A percentile compares a stretch with the other conserved stretches of the same genome.
Evolutionary conservation across 2,329 filamentous ascomycete genomes (phyloP).

Genomic region (Aspergillus fructus): DNA sequence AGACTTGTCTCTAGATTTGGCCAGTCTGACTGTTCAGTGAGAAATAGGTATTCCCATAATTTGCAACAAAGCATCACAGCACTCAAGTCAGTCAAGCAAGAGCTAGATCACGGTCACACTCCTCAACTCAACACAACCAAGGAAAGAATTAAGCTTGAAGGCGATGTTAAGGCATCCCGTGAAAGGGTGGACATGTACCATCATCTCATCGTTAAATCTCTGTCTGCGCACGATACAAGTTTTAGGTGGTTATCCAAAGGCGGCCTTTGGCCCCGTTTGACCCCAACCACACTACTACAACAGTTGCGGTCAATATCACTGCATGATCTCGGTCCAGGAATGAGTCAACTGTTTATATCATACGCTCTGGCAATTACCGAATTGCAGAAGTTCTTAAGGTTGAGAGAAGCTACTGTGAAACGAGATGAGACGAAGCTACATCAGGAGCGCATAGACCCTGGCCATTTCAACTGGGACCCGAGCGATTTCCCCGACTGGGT

Average conservation of each 20-base stretch:
- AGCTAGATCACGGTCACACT: not conserved
- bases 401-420: constrained; percentile 39
- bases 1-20: constrained; percentile 22
- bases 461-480: constrained; percentile 60
- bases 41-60: constrained; percentile 38
- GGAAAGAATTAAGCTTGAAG: not conserved
- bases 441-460: constrained; percentile 49
- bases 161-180: constrained; percentile 24
- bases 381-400: constrained; percentile 46
- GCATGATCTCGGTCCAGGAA: constrained; percentile 28
- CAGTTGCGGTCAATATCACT: constrained; percentile 39
- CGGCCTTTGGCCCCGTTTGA: constrained; percentile 45
- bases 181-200: constrained; percentile 14
- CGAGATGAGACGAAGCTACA: constrained; percentile 28
- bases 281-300: constrained; percentile 42
- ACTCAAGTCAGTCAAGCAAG: constrained; percentile 20
- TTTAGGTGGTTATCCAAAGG: constrained; percentile 41
- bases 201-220: constrained; percentile 16
- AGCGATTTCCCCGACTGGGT: constrained; percentile 61
- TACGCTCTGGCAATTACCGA: constrained; percentile 43
- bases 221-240: constrained; percentile 28
- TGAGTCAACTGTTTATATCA: constrained; percentile 38
- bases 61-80: constrained; percentile 39
- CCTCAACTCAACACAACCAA: not conserved
- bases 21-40: constrained; percentile 27